A percentile compares a stretch with the other conserved stretches of the same genome.
Evolutionary conservation across 371 early-diverging fungal species (phyloP).

Genomic region (Basidiobolus meristosporus): DNA sequence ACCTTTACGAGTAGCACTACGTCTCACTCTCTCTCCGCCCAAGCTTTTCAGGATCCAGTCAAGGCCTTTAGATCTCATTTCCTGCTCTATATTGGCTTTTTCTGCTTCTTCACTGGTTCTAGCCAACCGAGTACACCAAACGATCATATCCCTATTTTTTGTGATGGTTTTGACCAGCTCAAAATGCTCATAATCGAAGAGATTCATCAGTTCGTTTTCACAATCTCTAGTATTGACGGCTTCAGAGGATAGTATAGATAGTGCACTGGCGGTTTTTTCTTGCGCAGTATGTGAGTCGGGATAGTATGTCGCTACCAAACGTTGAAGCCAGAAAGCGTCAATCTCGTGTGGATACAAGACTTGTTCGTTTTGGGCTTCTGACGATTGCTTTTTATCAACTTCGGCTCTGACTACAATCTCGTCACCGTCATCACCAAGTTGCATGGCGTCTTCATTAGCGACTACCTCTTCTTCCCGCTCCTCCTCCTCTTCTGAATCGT

Average conservation of each 20-base stretch:
- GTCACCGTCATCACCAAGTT: not conserved
- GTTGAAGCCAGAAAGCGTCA: slow-evolving; percentile 95
- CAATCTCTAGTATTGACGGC: slow-evolving; percentile 50
- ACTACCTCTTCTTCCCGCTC: slow-evolving; percentile 15
- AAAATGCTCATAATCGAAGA: slow-evolving; percentile 87
- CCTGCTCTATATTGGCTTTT: slow-evolving; percentile 26
- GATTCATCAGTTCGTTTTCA: slow-evolving; percentile 84
- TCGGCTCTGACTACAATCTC: slow-evolving; percentile 15
- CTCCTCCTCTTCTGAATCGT: slow-evolving; percentile 24
- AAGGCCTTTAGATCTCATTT: slow-evolving; percentile 44
- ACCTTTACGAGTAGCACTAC: slow-evolving; percentile 40
- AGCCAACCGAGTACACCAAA: slow-evolving; percentile 80
- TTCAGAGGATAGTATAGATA: slow-evolving; percentile 51
- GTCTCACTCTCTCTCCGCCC: slow-evolving; percentile 13
- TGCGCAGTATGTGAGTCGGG: slow-evolving; percentile 72
- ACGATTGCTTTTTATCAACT: slow-evolving; percentile 11
- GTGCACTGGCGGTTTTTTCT: slow-evolving; percentile 58
- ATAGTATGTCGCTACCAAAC: slow-evolving; percentile 58
- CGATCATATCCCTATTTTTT: slow-evolving; percentile 69
- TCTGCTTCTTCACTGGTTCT: slow-evolving; percentile 37
- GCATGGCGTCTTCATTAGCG: slow-evolving; percentile 16
- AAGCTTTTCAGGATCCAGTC: slow-evolving; percentile 55
- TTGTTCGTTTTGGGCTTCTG: slow-evolving; percentile 3
- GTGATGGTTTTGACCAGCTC: slow-evolving; percentile 78
- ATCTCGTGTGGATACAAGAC: slow-evolving; percentile 42